These are phyloP conservation scores for Lentinula raphanica DNA, from an alignment of 768 basidiomycete species.

Conservation along the genomic window DNA sequence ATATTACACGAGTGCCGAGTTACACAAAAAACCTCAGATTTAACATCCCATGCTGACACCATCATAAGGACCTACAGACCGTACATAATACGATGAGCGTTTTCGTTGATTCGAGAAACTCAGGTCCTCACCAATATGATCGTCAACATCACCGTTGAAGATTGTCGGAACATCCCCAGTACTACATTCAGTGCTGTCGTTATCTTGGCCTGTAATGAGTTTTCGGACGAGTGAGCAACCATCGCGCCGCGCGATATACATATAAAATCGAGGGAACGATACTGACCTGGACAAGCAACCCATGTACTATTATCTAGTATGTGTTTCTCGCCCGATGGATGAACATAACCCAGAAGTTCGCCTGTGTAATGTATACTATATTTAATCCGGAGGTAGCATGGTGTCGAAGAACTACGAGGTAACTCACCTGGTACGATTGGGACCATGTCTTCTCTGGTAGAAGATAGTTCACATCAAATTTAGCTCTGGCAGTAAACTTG, in stretches of 20 bases:
- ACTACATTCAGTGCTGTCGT: slow-evolving; percentile 43
- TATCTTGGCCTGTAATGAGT: slow-evolving; percentile 49
- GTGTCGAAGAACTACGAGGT: neutral
- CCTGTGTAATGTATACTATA: slow-evolving; percentile 14
- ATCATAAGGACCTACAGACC: slow-evolving; percentile 8
- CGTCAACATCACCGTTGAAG: slow-evolving; percentile 31
- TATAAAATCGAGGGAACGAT: slow-evolving; percentile 10
- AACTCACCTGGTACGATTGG: slow-evolving; percentile 35
- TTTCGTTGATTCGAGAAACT: too few relatives aligned
- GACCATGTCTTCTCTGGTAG: slow-evolving; percentile 12
- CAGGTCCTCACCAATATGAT: slow-evolving; percentile 50
- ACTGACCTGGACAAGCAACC: slow-evolving; percentile 47
- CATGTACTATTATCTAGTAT: slow-evolving; percentile 34
- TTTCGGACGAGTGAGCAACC: too few relatives aligned
- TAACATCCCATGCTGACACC: slow-evolving; percentile 7
- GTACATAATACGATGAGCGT: too few relatives aligned
- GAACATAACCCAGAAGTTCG: slow-evolving; percentile 37
- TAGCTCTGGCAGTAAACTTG: neutral
- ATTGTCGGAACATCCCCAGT: slow-evolving; percentile 50
- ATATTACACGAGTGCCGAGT: neutral
- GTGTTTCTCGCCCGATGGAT: slow-evolving; percentile 34
- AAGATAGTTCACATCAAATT: neutral
- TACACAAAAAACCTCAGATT: neutral
- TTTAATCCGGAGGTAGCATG: slow-evolving; percentile 5
- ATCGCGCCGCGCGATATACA: too few relatives aligned